Conservation (phyloP, 2,329 filamentous ascomycete genomes). For the Lachnellula suecica region DNA sequence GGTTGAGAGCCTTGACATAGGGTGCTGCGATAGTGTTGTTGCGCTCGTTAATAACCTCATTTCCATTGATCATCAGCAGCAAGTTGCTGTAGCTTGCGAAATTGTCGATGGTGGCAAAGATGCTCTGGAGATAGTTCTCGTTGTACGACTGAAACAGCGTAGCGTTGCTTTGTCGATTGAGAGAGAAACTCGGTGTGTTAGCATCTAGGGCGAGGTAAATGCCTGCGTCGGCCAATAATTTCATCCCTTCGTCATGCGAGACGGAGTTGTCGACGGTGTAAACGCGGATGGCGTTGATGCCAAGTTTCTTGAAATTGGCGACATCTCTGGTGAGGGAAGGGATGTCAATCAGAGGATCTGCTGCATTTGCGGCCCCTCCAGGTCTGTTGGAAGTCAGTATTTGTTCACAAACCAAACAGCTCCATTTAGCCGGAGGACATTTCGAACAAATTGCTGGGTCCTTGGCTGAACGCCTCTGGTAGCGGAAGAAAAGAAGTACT, state of each 20-base stretch:
- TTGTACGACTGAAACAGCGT: slow-evolving; percentile 64
- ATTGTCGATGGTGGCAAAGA: slow-evolving; percentile 70
- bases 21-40: slow-evolving; percentile 50
- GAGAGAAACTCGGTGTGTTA: slow-evolving; percentile 70
- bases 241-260: slow-evolving; percentile 70
- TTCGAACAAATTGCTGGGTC: background rate
- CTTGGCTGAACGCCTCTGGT: slow-evolving; percentile 4
- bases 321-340: slow-evolving; percentile 64
- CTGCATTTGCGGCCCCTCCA: slow-evolving; percentile 58
- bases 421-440: background rate
- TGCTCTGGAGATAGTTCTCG: slow-evolving; percentile 65
- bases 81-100: slow-evolving; percentile 69
- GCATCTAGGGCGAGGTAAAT: slow-evolving; percentile 74
- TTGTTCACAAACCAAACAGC: background rate
- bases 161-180: slow-evolving; percentile 52
- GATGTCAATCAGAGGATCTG: slow-evolving; percentile 63
- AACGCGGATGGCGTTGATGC: slow-evolving; percentile 71
- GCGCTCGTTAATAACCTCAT: slow-evolving; percentile 58
- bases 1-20: slow-evolving; percentile 58
- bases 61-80: slow-evolving; percentile 61
- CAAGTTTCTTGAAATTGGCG: slow-evolving; percentile 64
- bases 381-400: slow-evolving; percentile 4
- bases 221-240: slow-evolving; percentile 61
- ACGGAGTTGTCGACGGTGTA: slow-evolving; percentile 72
- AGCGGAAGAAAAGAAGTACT: too few species aligned